Base-by-base conservation (phyloP, 139 green algal genomes). In the Microglena sp. region DNA sequence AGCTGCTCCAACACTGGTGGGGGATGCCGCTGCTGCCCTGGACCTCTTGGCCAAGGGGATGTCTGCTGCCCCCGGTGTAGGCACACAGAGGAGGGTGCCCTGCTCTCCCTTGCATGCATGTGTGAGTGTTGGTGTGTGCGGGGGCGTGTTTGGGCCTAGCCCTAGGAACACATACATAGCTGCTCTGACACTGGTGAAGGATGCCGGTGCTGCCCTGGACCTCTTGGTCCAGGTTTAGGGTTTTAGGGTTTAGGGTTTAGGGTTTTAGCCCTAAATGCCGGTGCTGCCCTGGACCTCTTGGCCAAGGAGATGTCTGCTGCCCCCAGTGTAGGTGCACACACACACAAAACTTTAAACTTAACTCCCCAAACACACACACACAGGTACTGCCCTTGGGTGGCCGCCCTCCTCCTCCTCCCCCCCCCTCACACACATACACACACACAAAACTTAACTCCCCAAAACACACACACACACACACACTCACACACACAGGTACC, bases 1-100 rank as follows among this genome's bases (percentile, higher is more conserved):
- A 28, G 59, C 59, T 45, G 57, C 66, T 26, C 32, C n/a, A 27
- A 33, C 33, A 5, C 32, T 72, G 18, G 22, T 55, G n/a, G 63
- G 46, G 2, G 46, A 62, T 59, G 63, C 63, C 6, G 33, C 22
- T 4, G 5, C 30, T 4, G 29, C 33, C 21, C 33, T 65, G 58
- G 5, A 6, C 4, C 32, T 53, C 8, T 22, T 65, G 33, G 22
- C 30, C 5, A 5, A 11, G 22, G 58, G 53, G 58, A 33, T 65
- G 31, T 40, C n/a, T 24, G 58, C 31, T 11, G 15, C 18, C 7
- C 53, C 22, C 6, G 58, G 58, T 5, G 22, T 62, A 40, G 7
- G 43, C 5, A 7, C 11, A 4, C 28, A 5, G 8, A 62, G 55
- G 55, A 45, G 30, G 34, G 55, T 4, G 15, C 15, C 40, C 15